Base-by-base conservation (phyloP, 257 asterid species). In the Solanum clarkiae region DNA sequence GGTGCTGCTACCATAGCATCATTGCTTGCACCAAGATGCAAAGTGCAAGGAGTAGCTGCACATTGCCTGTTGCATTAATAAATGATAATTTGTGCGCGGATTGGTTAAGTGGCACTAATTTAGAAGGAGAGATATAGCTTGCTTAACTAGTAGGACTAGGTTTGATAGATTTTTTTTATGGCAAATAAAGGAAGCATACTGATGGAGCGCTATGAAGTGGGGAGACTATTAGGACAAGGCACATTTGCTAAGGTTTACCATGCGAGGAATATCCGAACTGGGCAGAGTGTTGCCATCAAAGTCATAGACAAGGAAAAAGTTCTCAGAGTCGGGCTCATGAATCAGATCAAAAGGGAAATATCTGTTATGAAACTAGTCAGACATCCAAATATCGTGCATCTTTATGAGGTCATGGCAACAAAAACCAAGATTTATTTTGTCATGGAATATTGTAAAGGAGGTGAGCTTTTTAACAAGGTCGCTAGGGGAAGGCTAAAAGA, bases 371-470 rank as follows among this genome's bases (percentile, higher is more conserved):
- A 95, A 47, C 77, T 92, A 49, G 98, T 94, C 57, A 87, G 87
- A 13, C 98, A 95, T 88, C 95, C 96, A 10, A 81, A 95, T 54
- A 88, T 95, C 10, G 84, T 95, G 83, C 92, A 90, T 75, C 96
- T 95, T 84, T 85, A 92, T 24, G 98, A 95, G 86, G 98, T 95
- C 84, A 89, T 95, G 98, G 98, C 98, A 11, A 93, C 98, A 16
- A 95, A 93, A 84, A 92, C 98, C 81, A 95, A 92, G 89, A 95
- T 95, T 29, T 95, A 92, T 84, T 94, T 93, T n/a, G 94, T 91
- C 6, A 86, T 95, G 92, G 98, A 95, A 62, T 94, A 90, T 70
- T 95, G 94, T 36, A 94, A 92, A 91, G 98, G 97, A 18, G 98
- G 98, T 6, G 98, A 94, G 88, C 95, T 95, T 47, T 95, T 93